Percentiles rank a stretch among this genome's conserved stretches.
phyloP scores from a whole-genome alignment of 1,139 yeast genomes.

The Scheffersomyces lignicola region DNA sequence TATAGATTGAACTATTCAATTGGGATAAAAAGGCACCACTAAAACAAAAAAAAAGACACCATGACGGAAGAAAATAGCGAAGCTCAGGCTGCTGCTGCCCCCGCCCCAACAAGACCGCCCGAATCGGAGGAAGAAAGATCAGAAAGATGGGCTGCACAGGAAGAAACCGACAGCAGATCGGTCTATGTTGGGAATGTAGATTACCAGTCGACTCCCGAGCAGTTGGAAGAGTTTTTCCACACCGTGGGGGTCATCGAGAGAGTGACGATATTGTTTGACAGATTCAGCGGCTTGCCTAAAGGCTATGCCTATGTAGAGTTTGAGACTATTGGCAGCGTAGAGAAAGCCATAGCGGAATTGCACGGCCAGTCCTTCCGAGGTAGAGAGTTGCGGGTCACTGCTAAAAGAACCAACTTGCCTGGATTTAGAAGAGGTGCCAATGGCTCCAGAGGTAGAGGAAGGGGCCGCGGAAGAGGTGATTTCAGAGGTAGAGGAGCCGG shows the following conservation, averaged over 20 bases:
- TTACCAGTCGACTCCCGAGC: constrained; percentile 42
- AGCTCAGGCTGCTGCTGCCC: constrained; percentile 4
- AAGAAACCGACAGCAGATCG: constrained; percentile 38
- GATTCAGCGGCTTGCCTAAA: constrained; percentile 39
- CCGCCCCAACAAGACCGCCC: constrained; percentile 8
- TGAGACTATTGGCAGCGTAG: constrained; percentile 26
- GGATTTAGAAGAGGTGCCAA: constrained; percentile 28
- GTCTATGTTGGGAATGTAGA: constrained; percentile 47
- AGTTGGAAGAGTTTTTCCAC: constrained; percentile 39
- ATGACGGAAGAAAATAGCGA: too few relatives aligned
- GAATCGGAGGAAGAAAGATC: constrained; percentile 31
- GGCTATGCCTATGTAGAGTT: constrained; percentile 50
- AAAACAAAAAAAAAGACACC: constrained; percentile 2
- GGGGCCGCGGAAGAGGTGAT: constrained; percentile 21
- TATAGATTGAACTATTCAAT: too few relatives aligned
- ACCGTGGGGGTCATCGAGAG: constrained; percentile 36
- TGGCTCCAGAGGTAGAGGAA: constrained; percentile 21
- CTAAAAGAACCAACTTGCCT: constrained; percentile 43
- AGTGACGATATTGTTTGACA: constrained; percentile 42
- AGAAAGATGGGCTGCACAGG: constrained; percentile 30
- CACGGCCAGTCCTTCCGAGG: constrained; percentile 37
- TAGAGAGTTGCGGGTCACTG: constrained; percentile 36
- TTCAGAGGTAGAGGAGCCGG: constrained; percentile 17
- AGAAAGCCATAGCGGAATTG: constrained; percentile 35
- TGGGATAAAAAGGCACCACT: too few relatives aligned